These are phyloP conservation scores for Exidia glandulosa DNA, from an alignment of 768 basidiomycete genomes.

Conservation along the genomic window DNA sequence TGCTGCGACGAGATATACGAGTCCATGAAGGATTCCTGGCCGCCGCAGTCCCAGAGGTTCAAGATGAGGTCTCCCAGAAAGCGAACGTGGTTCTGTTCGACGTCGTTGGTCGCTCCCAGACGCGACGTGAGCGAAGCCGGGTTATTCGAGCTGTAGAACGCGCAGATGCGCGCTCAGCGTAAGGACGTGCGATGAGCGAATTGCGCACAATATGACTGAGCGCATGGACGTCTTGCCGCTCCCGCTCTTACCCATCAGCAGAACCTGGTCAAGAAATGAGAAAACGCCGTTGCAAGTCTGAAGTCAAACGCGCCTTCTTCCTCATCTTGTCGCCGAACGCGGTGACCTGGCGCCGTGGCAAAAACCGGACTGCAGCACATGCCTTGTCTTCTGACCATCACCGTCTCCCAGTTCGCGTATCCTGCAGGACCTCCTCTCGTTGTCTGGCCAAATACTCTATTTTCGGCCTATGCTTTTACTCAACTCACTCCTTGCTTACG, in stretches of 20 bases:
- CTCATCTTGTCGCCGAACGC: slow-evolving; percentile 22
- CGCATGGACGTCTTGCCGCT: slow-evolving; percentile 97
- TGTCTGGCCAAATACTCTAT: no score
- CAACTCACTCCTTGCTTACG: no score
- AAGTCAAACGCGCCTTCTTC: slow-evolving; percentile 20
- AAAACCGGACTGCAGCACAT: no score
- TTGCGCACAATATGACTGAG: slow-evolving; percentile 89
- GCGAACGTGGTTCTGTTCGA: slow-evolving; percentile 94
- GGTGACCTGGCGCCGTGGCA: no score
- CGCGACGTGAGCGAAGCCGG: slow-evolving; percentile 85
- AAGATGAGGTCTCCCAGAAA: slow-evolving; percentile 94
- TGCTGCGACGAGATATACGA: slow-evolving; percentile 87
- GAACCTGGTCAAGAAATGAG: slow-evolving; percentile 44
- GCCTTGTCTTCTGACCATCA: no score
- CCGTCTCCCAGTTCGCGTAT: no score
- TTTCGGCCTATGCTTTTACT: no score
- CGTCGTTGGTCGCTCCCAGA: slow-evolving; percentile 93
- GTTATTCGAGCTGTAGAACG: slow-evolving; percentile 69
- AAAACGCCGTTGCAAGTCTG: background rate
- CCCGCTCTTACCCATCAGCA: slow-evolving; percentile 95
- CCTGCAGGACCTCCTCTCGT: no score
- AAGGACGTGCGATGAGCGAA: slow-evolving; percentile 1
- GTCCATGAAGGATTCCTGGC: slow-evolving; percentile 97
- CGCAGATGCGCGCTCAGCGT: slow-evolving; percentile 5
- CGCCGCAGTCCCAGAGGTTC: slow-evolving; percentile 98